Evolutionary conservation across 495 filamentous ascomycete species (phyloP).

Genomic region (Delitschia confertaspora): DNA sequence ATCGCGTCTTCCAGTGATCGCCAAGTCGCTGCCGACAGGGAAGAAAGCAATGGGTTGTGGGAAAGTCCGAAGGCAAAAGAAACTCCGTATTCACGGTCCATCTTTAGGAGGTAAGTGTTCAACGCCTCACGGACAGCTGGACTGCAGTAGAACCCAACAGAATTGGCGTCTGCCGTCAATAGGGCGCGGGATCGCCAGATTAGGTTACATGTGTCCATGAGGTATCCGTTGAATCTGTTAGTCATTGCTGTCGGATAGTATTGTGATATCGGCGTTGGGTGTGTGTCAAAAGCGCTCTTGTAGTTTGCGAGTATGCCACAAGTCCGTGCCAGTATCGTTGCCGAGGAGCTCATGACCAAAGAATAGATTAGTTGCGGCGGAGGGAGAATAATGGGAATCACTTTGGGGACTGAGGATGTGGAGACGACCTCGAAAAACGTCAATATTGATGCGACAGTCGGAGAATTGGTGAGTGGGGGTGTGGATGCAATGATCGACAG

Average conservation of each 20-base stretch:
- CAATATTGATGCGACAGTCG: conserved; percentile 47
- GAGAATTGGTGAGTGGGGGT: conserved; percentile 28
- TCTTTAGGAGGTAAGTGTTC: conserved; percentile 40
- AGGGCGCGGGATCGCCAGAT: conserved; percentile 75
- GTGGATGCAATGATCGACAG: conserved; percentile 50
- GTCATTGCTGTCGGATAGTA: conserved; percentile 48
- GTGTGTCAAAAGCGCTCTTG: conserved; percentile 65
- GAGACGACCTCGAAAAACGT: conserved; percentile 65
- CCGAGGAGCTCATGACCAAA: conserved; percentile 54
- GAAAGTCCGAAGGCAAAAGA: conserved; percentile 59
- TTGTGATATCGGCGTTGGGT: conserved; percentile 38
- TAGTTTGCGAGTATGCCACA: conserved; percentile 57
- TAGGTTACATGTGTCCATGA: conserved; percentile 86
- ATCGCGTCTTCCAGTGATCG: conserved; percentile 52
- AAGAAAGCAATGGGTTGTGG: conserved; percentile 55
- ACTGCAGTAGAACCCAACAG: conserved; percentile 58
- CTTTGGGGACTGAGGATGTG: conserved; percentile 38
- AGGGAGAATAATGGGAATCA: conserved; percentile 55
- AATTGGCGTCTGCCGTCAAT: conserved; percentile 53
- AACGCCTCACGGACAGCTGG: conserved; percentile 41
- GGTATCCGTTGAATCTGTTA: conserved; percentile 69
- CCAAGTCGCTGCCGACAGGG: conserved; percentile 59
- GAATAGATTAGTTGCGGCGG: conserved; percentile 60
- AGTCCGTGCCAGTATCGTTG: conserved; percentile 59
- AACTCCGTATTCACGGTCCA: conserved; percentile 40